Conservation (phyloP, 345 rosid genomes). For the Rhodamnia rubescens region DNA sequence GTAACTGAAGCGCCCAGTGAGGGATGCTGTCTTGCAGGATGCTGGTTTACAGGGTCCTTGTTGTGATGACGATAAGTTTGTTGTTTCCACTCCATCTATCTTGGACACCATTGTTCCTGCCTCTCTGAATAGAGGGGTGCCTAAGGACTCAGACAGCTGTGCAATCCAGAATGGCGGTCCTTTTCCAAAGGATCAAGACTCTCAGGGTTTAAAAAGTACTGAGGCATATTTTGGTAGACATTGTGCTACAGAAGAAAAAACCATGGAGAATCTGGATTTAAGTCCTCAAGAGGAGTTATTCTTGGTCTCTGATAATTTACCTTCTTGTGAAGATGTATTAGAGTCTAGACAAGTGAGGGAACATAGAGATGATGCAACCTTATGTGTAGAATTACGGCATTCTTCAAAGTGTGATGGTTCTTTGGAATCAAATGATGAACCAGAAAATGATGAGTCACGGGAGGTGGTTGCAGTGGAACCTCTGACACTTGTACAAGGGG, state of each 20-base stretch:
- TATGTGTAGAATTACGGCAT: not conserved
- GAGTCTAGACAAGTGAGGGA: not conserved
- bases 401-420: not conserved
- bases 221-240: not conserved
- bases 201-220: not conserved
- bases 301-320: not conserved
- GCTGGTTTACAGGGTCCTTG: not conserved
- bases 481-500: not conserved
- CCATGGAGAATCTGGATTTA: not conserved
- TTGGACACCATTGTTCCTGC: not conserved
- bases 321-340: not conserved
- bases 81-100: not conserved
- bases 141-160: too few species aligned
- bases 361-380: not conserved
- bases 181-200: not conserved
- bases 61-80: not conserved
- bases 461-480: not conserved
- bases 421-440: not conserved
- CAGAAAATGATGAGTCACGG: not conserved
- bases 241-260: not conserved
- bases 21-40: not conserved
- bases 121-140: too few species aligned
- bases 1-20: slow-evolving; percentile 6
- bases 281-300: not conserved
- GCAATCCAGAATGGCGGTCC: not conserved